Evolutionary conservation across 805 yeast species (phyloP), one percentile per base, ranked within the genome.

Genomic region (Metschnikowia henanensis): DNA sequence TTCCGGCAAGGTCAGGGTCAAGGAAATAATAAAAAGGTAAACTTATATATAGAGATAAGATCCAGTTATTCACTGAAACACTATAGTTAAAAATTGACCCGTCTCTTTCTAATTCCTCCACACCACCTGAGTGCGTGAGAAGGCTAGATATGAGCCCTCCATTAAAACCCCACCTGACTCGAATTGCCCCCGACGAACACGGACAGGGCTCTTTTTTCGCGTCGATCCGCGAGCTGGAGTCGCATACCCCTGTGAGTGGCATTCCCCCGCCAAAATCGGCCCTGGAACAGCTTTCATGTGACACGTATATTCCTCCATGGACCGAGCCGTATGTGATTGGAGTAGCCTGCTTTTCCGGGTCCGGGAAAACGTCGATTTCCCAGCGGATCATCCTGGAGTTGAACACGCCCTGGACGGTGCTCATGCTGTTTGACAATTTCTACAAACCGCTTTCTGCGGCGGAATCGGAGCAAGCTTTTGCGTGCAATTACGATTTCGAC

Each of bases 301-400:
- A 47, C 17, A 49, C 49, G n/a, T 53, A 61, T 57, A 65, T 67
- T 6, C 95, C 95, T 6, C 95, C 95, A n/a, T 87, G 95, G 95
- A 80, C 82, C 1, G 83, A 85, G 39, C 95, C 95, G 0, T 87
- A 86, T 55, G 79, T 87, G 39, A 87, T 87, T 51, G 95, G 95
- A n/a, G 77, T 87, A 16, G 95, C 95, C 0, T 95, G 96, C 1
- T 50, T 49, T 31, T 66, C 72, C 13, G 76, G 98, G 2, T 87
- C 96, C 0, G 99, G 99, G 1, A 92, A 92, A 60, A 92, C 98
- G 0, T 84, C 95, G 28, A 88, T 94, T 16, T 94, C 97, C 0
- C 82, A 89, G 30, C 77, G 79, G 50, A 84, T 94, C 54, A 87
- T 91, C 40, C 79, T 84, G 43, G 81, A 83, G 49, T 66, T 79